Evolutionary conservation across 148 eudicot genomes (phyloP), one percentile per base, ranked within the genome.

Genomic region (Nepenthes mirabilis): DNA sequence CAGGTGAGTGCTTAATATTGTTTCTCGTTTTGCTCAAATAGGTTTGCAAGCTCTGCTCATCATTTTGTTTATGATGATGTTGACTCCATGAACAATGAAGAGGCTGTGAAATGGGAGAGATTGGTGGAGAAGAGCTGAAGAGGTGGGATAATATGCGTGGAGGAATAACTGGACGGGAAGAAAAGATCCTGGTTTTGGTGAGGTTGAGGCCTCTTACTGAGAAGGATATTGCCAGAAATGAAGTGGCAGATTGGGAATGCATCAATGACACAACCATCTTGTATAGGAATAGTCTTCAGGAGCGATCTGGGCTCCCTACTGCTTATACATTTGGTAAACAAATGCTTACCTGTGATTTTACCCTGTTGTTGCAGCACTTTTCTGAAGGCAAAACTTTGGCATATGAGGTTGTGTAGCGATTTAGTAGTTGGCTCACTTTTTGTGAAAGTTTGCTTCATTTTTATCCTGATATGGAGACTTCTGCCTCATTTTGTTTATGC

Each of bases 211-310:
- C 95, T 36, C 70, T 91, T 78, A 81, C 72, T 73, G 97, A 87
- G 54, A 87, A 87, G 77, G 97, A 91, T 70, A 76, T 77, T 47
- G 66, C 84, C 9, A 75, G 65, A 68, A 79, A 54, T 66, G 97
- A 91, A 67, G 95, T 83, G 14, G 84, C 90, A 11, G 97, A 91
- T 74, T 91, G 97, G 97, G 97, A 91, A 76, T 91, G 97, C 70
- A 91, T 91, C 68, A 91, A 91, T 59, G 74, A 82, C 32, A 79
- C 83, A 55, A 85, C 83, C 58, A 71, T 91, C 67, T 79, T 91
- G 81, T 91, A 81, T 66, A 65, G 95, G 68, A 91, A 91, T 70
- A 87, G 90, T 74, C 95, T 91, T 62, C 97, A 87, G 72, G 97
- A 87, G 75, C 86, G 97, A 52, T 87, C 97, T 58, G 90, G 90